These are phyloP conservation scores for Turnera subulata DNA, from an alignment of 345 rosid genomes.

Conservation along the genomic window DNA sequence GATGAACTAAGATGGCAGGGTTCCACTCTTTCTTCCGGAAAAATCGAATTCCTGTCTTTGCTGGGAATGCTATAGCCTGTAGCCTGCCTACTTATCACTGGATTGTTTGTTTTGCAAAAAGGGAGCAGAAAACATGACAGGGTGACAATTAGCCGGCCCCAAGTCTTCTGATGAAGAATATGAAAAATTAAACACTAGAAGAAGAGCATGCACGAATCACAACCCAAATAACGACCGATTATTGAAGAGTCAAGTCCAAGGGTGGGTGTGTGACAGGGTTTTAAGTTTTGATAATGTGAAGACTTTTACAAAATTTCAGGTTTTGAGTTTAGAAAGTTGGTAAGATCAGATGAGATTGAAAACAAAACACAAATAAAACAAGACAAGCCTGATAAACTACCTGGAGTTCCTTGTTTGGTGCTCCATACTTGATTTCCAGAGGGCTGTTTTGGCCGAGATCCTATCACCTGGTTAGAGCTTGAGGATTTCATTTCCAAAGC, in stretches of 20 bases:
- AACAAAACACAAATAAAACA: background rate
- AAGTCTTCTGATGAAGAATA: too few relatives aligned
- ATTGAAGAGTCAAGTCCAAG: background rate
- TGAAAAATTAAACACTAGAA: too few relatives aligned
- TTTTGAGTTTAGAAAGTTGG: too few relatives aligned
- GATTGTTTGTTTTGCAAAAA: background rate
- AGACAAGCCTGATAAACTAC: constrained; percentile 28
- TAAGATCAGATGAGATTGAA: background rate
- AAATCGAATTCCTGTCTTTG: constrained; percentile 31
- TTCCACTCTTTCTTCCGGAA: constrained; percentile 44
- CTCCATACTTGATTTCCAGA: constrained; percentile 42
- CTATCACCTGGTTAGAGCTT: constrained; percentile 31
- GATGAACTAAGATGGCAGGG: constrained; percentile 86
- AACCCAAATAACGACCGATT: background rate
- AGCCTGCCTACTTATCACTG: constrained; percentile 35
- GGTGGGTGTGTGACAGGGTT: too few relatives aligned
- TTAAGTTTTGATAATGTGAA: too few relatives aligned
- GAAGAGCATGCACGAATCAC: too few relatives aligned
- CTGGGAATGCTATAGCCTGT: constrained; percentile 24
- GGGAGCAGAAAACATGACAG: background rate
- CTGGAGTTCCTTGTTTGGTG: constrained; percentile 41
- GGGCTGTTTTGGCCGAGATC: constrained; percentile 40
- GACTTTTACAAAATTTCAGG: too few relatives aligned
- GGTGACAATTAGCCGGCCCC: too few relatives aligned
- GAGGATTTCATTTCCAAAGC: constrained; percentile 38